Evolutionary conservation across 2,329 filamentous ascomycete genomes (phyloP).

Genomic region (Fonsecaea pedrosoi): DNA sequence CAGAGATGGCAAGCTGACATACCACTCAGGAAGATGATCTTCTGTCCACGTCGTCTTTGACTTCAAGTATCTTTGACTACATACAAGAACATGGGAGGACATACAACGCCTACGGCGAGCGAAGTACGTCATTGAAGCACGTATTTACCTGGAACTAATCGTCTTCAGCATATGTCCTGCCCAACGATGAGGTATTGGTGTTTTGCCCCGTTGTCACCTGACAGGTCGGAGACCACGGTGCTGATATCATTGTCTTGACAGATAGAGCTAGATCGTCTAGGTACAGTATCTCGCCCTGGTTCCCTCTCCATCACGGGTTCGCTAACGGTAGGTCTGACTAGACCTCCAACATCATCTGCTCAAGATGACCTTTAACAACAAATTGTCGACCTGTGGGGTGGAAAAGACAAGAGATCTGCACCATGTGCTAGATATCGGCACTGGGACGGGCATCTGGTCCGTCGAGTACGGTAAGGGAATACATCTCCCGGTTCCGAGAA

Average conservation of each 20-base stretch:
- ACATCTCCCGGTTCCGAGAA: neutral
- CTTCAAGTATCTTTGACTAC: constrained; percentile 30
- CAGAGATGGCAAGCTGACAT: neutral
- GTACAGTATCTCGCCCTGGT: constrained; percentile 6
- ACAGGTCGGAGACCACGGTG: neutral
- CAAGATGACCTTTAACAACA: constrained; percentile 44
- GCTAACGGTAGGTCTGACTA: constrained; percentile 27
- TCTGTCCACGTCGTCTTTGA: constrained; percentile 26
- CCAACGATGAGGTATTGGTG: constrained; percentile 40
- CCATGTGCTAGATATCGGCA: constrained; percentile 47
- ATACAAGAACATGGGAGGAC: constrained; percentile 28
- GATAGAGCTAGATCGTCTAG: constrained; percentile 29
- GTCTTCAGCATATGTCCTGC: constrained; percentile 27
- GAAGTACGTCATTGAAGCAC: constrained; percentile 43
- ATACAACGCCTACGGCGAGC: constrained; percentile 40
- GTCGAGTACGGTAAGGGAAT: constrained; percentile 41
- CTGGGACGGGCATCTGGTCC: constrained; percentile 49
- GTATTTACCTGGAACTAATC: constrained; percentile 5
- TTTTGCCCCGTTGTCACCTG: constrained; percentile 6
- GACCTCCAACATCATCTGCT: constrained; percentile 47
- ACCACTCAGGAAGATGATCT: constrained; percentile 21
- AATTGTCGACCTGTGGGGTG: constrained; percentile 38
- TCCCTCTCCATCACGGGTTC: neutral
- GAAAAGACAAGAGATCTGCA: constrained; percentile 31
- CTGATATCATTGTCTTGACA: constrained; percentile 12